Conservation (phyloP, 225 moss, liverwort and hornwort genomes). For the Sphagnum tenellum region DNA sequence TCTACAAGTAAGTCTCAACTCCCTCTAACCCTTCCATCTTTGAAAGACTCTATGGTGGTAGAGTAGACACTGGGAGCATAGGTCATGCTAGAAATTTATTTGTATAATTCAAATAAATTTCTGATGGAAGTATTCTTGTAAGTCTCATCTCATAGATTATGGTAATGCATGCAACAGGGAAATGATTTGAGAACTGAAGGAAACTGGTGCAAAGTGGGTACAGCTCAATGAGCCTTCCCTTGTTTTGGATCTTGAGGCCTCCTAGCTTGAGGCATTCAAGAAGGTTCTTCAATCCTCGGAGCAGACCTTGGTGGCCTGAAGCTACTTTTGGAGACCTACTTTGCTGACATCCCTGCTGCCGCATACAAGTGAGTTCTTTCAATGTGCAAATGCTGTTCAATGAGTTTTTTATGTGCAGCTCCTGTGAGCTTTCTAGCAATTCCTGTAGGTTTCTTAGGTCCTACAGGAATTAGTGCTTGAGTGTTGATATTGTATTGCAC, state of each 20-base stretch:
- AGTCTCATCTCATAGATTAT: too few species aligned
- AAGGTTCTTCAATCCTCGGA: conserved; percentile 45
- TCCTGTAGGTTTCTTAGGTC: too few species aligned
- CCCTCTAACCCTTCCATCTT: neutral
- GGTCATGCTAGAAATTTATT: too few species aligned
- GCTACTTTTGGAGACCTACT: conserved; percentile 74
- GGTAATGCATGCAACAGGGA: conserved; percentile 18
- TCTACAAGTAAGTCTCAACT: conserved; percentile 60
- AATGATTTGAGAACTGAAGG: conserved; percentile 38
- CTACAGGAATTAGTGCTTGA: too few species aligned
- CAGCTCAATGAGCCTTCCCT: conserved; percentile 72
- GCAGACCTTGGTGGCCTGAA: conserved; percentile 31
- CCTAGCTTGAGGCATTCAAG: conserved; percentile 34
- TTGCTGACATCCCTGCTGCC: conserved; percentile 67
- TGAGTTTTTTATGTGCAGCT: too few species aligned
- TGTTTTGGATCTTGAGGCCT: conserved; percentile 62
- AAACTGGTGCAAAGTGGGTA: conserved; percentile 40
- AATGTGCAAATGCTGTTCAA: too few species aligned
- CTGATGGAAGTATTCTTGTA: neutral
- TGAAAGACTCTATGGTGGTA: neutral
- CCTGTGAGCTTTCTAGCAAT: too few species aligned
- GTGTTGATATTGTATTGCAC: too few species aligned
- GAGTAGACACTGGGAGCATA: too few species aligned
- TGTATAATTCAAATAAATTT: too few species aligned
- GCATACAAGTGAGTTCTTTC: conserved; percentile 55